Evolutionary conservation across 2,329 filamentous ascomycete species (phyloP).

Genomic region (Xylariaceae sp.): DNA sequence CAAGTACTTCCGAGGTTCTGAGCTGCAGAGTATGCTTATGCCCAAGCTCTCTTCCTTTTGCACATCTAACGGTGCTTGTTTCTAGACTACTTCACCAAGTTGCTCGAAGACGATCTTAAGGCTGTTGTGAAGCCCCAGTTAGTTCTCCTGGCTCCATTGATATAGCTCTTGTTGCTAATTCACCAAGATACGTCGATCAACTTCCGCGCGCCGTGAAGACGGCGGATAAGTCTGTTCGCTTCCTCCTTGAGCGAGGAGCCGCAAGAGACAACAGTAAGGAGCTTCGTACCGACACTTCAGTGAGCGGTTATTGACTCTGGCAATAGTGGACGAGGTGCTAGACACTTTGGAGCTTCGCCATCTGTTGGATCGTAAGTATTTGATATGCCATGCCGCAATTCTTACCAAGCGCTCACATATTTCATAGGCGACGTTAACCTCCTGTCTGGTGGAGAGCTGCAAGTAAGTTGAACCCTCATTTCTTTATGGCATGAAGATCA

Average conservation of each 20-base stretch:
- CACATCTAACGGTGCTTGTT: slow-evolving; percentile 16
- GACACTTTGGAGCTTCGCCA: slow-evolving; percentile 81
- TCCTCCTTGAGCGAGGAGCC: slow-evolving; percentile 69
- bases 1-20: slow-evolving; percentile 96
- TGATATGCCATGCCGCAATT: neutral
- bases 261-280: slow-evolving; percentile 61
- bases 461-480: slow-evolving; percentile 3
- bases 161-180: slow-evolving; percentile 1
- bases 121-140: slow-evolving; percentile 93
- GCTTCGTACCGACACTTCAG: neutral
- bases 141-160: neutral
- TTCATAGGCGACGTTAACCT: slow-evolving; percentile 61
- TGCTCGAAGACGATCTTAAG: slow-evolving; percentile 94
- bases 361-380: slow-evolving; percentile 70
- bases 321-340: slow-evolving; percentile 64
- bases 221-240: slow-evolving; percentile 71
- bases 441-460: slow-evolving; percentile 94
- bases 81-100: slow-evolving; percentile 94
- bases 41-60: neutral
- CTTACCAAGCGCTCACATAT: slow-evolving; percentile 1
- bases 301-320: neutral
- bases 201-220: slow-evolving; percentile 88
- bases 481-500: neutral
- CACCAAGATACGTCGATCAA: slow-evolving; percentile 75
- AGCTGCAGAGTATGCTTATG: slow-evolving; percentile 66